Conservation (phyloP, 768 basidiomycete genomes). For the Leucocoprinus birnbaumii region DNA sequence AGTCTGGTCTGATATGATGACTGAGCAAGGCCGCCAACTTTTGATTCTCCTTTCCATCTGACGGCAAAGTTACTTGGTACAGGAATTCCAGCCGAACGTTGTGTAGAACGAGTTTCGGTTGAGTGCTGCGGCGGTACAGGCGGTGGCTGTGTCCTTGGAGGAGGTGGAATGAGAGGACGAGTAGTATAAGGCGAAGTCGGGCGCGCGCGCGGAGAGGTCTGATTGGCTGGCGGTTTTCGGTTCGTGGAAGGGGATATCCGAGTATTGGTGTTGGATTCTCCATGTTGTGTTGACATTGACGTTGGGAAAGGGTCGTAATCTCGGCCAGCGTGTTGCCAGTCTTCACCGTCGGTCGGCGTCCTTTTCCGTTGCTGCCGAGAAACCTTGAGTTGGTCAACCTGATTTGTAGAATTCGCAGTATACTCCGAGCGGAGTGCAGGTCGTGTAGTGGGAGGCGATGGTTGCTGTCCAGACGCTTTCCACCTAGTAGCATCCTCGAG, state of each 20-base stretch:
- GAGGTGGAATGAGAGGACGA: slow-evolving; percentile 30
- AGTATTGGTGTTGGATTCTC: slow-evolving; percentile 18
- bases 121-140: slow-evolving; percentile 31
- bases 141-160: slow-evolving; percentile 35
- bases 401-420: slow-evolving; percentile 6
- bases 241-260: slow-evolving; percentile 15
- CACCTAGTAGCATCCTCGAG: slow-evolving; percentile 21
- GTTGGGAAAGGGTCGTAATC: slow-evolving; percentile 23
- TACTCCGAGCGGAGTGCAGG: slow-evolving; percentile 12
- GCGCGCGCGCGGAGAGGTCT: slow-evolving; percentile 14
- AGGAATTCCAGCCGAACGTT: slow-evolving; percentile 9
- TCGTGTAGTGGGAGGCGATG: slow-evolving; percentile 1
- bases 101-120: slow-evolving; percentile 28
- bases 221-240: slow-evolving; percentile 27
- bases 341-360: slow-evolving; percentile 22
- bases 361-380: slow-evolving; percentile 23
- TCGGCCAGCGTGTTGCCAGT: slow-evolving; percentile 22
- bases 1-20: slow-evolving; percentile 29
- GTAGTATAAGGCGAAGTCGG: slow-evolving; percentile 31
- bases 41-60: slow-evolving; percentile 47
- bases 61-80: slow-evolving; percentile 46
- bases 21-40: slow-evolving; percentile 28
- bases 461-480: slow-evolving; percentile 17
- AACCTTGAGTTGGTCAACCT: slow-evolving; percentile 15
- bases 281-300: slow-evolving; percentile 11